A percentile compares a stretch with the other conserved stretches of the same genome.
phyloP scores from a whole-genome alignment of 2,329 filamentous ascomycete genomes.

The Coniochaeta pulveracea region DNA sequence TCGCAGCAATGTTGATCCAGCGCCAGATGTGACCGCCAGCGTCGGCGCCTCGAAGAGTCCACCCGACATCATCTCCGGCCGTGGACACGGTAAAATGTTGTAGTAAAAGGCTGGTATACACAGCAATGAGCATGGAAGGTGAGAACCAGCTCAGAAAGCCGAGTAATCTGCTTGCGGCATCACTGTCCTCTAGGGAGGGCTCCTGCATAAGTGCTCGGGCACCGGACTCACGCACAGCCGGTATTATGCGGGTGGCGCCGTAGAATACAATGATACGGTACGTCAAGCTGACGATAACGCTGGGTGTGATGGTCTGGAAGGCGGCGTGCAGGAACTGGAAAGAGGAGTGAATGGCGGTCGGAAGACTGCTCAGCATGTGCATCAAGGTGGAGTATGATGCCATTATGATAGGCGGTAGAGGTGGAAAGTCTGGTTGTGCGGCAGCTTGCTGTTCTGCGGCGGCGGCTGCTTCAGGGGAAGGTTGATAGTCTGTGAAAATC shows the following conservation, averaged over 20 bases:
- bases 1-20: slow-evolving; percentile 85
- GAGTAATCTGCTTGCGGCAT: slow-evolving; percentile 69
- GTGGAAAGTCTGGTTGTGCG: slow-evolving; percentile 78
- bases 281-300: slow-evolving; percentile 86
- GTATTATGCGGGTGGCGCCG: slow-evolving; percentile 89
- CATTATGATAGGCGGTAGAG: slow-evolving; percentile 96
- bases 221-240: slow-evolving; percentile 79
- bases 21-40: slow-evolving; percentile 79
- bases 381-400: slow-evolving; percentile 90
- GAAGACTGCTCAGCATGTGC: slow-evolving; percentile 73
- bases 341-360: slow-evolving; percentile 69
- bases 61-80: slow-evolving; percentile 55
- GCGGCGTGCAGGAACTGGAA: slow-evolving; percentile 83
- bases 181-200: slow-evolving; percentile 73
- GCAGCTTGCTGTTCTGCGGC: slow-evolving; percentile 34
- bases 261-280: slow-evolving; percentile 95
- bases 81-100: slow-evolving; percentile 79
- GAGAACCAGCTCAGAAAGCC: slow-evolving; percentile 88
- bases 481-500: slow-evolving; percentile 96
- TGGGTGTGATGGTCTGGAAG: slow-evolving; percentile 90
- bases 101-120: slow-evolving; percentile 90
- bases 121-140: slow-evolving; percentile 85
- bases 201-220: slow-evolving; percentile 75
- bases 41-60: slow-evolving; percentile 76
- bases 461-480: slow-evolving; percentile 54